Conservation (phyloP, 768 basidiomycete species). For the Lyophyllum decastes region DNA sequence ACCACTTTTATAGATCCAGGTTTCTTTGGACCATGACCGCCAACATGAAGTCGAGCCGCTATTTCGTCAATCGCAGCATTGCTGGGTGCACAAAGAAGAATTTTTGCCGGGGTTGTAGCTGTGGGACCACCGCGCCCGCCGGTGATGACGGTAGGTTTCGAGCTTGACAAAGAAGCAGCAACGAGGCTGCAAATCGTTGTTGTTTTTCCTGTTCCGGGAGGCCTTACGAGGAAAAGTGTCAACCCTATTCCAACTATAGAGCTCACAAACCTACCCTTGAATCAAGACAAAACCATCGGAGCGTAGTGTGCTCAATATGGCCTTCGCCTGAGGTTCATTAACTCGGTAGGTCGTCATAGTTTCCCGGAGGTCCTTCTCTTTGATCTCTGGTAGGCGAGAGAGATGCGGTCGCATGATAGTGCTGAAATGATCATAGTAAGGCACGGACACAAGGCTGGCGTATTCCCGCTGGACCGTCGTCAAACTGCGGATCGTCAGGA, state of each 20-base stretch:
- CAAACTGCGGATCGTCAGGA: constrained; percentile 52
- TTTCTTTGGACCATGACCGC: constrained; percentile 60
- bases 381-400: constrained; percentile 43
- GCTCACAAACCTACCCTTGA: constrained; percentile 70
- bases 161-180: constrained; percentile 71
- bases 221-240: constrained; percentile 45
- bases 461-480: constrained; percentile 94
- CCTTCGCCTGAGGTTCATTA: constrained; percentile 93
- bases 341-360: constrained; percentile 73
- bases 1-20: constrained; percentile 76
- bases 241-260: background rate
- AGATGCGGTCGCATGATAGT: constrained; percentile 72
- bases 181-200: constrained; percentile 97
- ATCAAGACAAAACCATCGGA: constrained; percentile 85
- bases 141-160: constrained; percentile 54
- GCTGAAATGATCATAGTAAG: constrained; percentile 78
- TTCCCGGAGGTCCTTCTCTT: constrained; percentile 53
- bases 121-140: constrained; percentile 50
- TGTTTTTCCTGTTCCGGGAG: constrained; percentile 98
- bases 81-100: constrained; percentile 94
- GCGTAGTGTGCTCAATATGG: constrained; percentile 75
- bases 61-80: constrained; percentile 99
- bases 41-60: constrained; percentile 80
- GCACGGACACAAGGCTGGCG: constrained; percentile 78
- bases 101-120: constrained; percentile 50